Evolutionary conservation across 2,329 filamentous ascomycete genomes (phyloP).

Genomic region (Graphilbum fragrans): DNA sequence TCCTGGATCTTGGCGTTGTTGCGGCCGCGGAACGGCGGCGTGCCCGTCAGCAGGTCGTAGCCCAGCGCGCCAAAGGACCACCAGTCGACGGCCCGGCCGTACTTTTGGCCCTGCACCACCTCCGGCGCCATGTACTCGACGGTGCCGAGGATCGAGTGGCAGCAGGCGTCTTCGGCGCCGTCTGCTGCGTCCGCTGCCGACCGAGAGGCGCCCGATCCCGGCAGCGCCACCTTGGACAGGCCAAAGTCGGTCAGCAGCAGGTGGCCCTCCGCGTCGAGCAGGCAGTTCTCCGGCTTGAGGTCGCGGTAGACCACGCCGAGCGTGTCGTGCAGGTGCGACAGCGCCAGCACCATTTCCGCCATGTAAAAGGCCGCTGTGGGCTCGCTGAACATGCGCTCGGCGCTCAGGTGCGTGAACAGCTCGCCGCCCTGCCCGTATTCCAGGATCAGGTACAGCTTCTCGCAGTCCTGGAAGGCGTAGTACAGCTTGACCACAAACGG

Average conservation of each 20-base stretch:
- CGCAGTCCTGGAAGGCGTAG: constrained; percentile 96
- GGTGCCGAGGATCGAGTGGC: constrained; percentile 86
- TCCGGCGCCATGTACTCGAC: constrained; percentile 99
- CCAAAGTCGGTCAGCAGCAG: constrained; percentile 94
- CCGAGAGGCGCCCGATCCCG: constrained; percentile 28
- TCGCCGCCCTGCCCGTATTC: constrained; percentile 97
- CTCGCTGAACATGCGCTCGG: constrained; percentile 92
- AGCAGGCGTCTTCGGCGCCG: constrained; percentile 44
- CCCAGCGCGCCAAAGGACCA: constrained; percentile 94
- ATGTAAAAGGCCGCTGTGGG: constrained; percentile 90
- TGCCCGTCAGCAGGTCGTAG: constrained; percentile 85
- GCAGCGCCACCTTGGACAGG: constrained; percentile 79
- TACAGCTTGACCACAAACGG: constrained; percentile 97
- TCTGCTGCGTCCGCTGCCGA: constrained; percentile 15
- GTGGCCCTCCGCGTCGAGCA: constrained; percentile 83
- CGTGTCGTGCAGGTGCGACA: constrained; percentile 84
- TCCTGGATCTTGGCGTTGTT: constrained; percentile 94
- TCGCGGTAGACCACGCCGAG: constrained; percentile 94
- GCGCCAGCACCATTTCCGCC: constrained; percentile 91
- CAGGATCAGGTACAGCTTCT: constrained; percentile 93
- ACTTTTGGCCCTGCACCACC: constrained; percentile 75
- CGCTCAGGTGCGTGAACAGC: constrained; percentile 85
- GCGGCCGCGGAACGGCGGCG: constrained; percentile 78
- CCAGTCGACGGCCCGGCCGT: constrained; percentile 95
- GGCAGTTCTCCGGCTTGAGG: constrained; percentile 94